Base-by-base conservation (phyloP, 192 early-diverging fungal species). In the Bifiguratus adelaidae region DNA sequence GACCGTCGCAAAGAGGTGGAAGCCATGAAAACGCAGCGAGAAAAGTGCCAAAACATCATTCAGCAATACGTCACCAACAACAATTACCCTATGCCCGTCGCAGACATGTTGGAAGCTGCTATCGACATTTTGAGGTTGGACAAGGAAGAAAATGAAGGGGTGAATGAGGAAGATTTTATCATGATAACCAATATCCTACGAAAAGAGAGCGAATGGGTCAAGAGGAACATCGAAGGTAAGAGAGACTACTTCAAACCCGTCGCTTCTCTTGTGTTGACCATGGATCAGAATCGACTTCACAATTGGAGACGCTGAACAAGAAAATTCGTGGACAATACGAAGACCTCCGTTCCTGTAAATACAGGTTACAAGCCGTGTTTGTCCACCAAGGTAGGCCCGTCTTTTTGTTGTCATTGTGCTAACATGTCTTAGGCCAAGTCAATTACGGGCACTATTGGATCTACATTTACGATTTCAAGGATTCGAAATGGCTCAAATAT, bases 391-490 rank as follows among this genome's bases (percentile, higher is more conserved):
- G 81, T 25, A 33, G 29, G 55, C 23, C 13, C 7, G 9, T 48
- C 32, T 19, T n/a, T 18, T 18, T 18, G 1, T 15, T 35, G 15
- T 28, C 7, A 36, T 15, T 40, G 3, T 24, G 15, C 23, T 4
- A 12, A 4, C 11, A 2, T 35, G 20, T 15, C 18, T 20, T 48
- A 50, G 73, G 74, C n/a, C 58, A 56, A 37, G 66, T 77, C 30
- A 70, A 73, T 4, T 81, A 78, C 66, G 86, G 86, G 1, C 86
- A 88, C 46, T 88, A 88, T 45, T 88, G 86, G 86, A 69, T 81
- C 2, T 86, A 88, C 28, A 70, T 88, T 15, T 61, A 71, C 8
- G 82, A 88, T 45, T 58, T 63, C 25, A 53, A 57, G 11, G 27
- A 60, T 12, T 48, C 63, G 12, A 68, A 80, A 8, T 88, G 86